Conservation (phyloP, 2,329 filamentous ascomycete species). For the Sclerotinia spermophila region DNA sequence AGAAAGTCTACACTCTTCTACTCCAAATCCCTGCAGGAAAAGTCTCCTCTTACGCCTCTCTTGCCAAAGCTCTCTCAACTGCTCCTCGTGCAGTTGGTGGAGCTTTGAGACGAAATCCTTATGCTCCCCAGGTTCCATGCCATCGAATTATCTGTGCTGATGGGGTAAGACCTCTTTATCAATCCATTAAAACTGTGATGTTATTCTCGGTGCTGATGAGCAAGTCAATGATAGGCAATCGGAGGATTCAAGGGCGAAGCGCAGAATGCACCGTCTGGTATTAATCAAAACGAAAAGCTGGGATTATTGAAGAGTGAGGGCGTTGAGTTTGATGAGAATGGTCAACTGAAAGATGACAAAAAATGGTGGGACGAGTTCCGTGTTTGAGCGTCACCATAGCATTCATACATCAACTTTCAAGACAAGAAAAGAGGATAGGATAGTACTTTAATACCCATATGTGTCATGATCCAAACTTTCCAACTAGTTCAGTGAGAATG, state of each 20-base stretch:
- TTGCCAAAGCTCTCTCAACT: slow-evolving; percentile 54
- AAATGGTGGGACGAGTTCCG: slow-evolving; percentile 1
- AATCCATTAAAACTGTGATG: background rate
- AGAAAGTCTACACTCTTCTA: slow-evolving; percentile 52
- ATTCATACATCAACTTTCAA: background rate
- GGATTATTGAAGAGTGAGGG: background rate
- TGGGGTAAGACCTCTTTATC: slow-evolving; percentile 40
- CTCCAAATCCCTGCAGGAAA: slow-evolving; percentile 57
- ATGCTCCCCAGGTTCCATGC: slow-evolving; percentile 61
- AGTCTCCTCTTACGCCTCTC: slow-evolving; percentile 57
- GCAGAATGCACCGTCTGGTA: slow-evolving; percentile 47
- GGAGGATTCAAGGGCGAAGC: slow-evolving; percentile 52
- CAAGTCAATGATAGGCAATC: slow-evolving; percentile 33
- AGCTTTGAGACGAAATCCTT: slow-evolving; percentile 57
- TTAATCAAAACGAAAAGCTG: slow-evolving; percentile 47
- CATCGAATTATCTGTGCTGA: slow-evolving; percentile 55
- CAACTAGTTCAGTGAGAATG: no score
- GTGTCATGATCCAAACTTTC: background rate
- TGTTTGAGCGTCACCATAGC: background rate
- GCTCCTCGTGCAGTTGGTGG: slow-evolving; percentile 61
- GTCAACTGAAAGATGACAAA: background rate
- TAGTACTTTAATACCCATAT: background rate
- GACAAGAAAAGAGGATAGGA: background rate
- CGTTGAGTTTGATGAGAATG: slow-evolving; percentile 1
- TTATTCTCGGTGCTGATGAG: background rate